Base-by-base conservation (phyloP, 495 filamentous ascomycete species). In the Penicillium macrosclerotiorum region DNA sequence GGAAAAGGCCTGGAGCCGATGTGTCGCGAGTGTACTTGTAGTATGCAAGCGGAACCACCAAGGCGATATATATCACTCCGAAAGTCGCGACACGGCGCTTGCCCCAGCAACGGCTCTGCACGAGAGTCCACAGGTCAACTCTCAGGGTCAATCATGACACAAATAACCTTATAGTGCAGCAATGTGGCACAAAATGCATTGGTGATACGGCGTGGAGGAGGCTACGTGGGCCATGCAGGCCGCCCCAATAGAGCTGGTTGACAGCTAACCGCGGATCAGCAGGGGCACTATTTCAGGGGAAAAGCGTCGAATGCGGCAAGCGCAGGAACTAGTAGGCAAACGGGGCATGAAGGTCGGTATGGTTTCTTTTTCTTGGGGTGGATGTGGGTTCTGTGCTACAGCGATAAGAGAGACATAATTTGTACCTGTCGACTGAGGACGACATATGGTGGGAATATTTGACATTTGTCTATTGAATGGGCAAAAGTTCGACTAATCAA, bases 81-180 rank as follows among this genome's bases (percentile, higher is more conserved):
- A 34, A 11, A 34, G n/a, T 20, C 22, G 25, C 25, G 5, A 5
- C 25, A 11, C 25, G 5, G 11, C 11, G 25, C 25, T 34, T n/a
- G 6, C 47, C 47, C 13, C 47, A 50, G 47, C 47, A 50, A 50
- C 47, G 40, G 29, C 24, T 17, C 7, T 17, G 5, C 11, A 11
- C 38, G 3, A 18, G n/a, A 18, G 3, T 14, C 22, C 25, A 27
- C 25, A 27, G 5, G 25, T 27, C 25, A 27, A 5, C 22, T 32
- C 32, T 38, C 35, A 26, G 26, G 13, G 37, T 37, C 33, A 48
- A 48, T 41, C 36, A 42, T 35, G 26, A 22, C 42, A 18, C 9
- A 22, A 13, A 40, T 35, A 43, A 43, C 38, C 39, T 38, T 34
- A 27, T 29, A 27, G 8, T 43, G 37, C 46, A 42, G 41, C 23